phyloP scores from a whole-genome alignment of 192 early-diverging fungal species.

The Backusella circina region DNA sequence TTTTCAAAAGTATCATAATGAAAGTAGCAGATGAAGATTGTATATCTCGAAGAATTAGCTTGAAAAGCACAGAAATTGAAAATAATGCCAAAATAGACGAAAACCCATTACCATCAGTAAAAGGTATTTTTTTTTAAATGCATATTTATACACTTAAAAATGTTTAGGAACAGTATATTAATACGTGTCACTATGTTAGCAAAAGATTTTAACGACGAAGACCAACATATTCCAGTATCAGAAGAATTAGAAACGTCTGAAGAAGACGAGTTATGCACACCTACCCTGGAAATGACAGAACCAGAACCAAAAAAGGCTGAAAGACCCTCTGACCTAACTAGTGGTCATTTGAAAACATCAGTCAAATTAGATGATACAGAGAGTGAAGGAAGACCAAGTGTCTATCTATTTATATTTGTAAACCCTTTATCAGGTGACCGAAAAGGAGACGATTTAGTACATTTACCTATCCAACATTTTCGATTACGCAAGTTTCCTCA shows the following conservation, averaged over 20 bases:
- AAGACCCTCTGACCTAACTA: background rate
- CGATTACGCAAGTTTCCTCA: conserved; percentile 58
- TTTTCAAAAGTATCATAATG: background rate
- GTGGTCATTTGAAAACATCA: conserved; percentile 16
- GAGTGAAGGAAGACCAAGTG: conserved; percentile 38
- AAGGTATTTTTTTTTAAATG: background rate
- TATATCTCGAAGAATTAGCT: background rate
- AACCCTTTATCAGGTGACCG: conserved; percentile 74
- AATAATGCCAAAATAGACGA: background rate
- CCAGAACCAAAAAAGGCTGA: background rate
- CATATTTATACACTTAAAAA: background rate
- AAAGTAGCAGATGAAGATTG: background rate
- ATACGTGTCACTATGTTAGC: background rate
- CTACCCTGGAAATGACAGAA: background rate
- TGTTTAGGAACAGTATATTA: background rate
- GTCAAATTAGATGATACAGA: conserved; percentile 21
- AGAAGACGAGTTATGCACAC: background rate
- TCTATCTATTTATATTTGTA: conserved; percentile 72
- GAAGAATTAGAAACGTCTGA: background rate
- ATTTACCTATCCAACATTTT: conserved; percentile 63
- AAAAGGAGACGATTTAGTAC: conserved; percentile 56
- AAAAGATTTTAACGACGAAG: background rate
- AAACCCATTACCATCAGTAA: background rate
- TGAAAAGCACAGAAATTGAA: background rate
- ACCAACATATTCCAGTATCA: background rate